phyloP scores from a whole-genome alignment of 768 basidiomycete genomes.

The Tephrocybe sp. region DNA sequence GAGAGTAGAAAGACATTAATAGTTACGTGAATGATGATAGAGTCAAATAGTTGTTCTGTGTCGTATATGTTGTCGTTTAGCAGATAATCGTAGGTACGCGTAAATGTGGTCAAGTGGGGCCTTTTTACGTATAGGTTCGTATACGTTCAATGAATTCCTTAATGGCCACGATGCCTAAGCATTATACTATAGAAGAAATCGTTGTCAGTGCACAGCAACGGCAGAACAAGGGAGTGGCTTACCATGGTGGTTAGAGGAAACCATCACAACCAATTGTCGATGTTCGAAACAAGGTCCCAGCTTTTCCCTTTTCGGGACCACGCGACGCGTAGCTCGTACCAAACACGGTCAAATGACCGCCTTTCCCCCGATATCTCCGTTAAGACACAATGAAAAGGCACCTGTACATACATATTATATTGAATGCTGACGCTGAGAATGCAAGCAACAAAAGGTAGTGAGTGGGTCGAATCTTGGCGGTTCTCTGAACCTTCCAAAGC shows the following conservation, averaged over 20 bases:
- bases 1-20: background rate
- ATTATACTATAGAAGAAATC: slow-evolving; percentile 7
- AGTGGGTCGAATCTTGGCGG: no score
- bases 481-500: no score
- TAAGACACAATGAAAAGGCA: no score
- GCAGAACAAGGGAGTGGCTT: slow-evolving; percentile 3
- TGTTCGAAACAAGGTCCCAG: slow-evolving; percentile 12
- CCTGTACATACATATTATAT: no score
- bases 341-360: slow-evolving; percentile 18
- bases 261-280: slow-evolving; percentile 4
- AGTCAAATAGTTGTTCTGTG: background rate
- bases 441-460: no score
- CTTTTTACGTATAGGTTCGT: slow-evolving; percentile 1
- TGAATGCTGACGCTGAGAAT: no score
- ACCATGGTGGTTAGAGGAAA: slow-evolving; percentile 8
- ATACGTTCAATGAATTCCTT: slow-evolving; percentile 2
- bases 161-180: background rate
- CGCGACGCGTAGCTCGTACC: slow-evolving; percentile 17
- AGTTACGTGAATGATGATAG: background rate
- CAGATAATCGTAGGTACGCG: background rate
- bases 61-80: background rate
- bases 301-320: slow-evolving; percentile 13
- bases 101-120: slow-evolving; percentile 3
- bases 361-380: background rate
- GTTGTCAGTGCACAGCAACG: slow-evolving; percentile 2